A percentile compares a stretch with the other conserved stretches of the same genome.
phyloP scores from a whole-genome alignment of 371 early-diverging fungal genomes.

The Circinella minor region DNA sequence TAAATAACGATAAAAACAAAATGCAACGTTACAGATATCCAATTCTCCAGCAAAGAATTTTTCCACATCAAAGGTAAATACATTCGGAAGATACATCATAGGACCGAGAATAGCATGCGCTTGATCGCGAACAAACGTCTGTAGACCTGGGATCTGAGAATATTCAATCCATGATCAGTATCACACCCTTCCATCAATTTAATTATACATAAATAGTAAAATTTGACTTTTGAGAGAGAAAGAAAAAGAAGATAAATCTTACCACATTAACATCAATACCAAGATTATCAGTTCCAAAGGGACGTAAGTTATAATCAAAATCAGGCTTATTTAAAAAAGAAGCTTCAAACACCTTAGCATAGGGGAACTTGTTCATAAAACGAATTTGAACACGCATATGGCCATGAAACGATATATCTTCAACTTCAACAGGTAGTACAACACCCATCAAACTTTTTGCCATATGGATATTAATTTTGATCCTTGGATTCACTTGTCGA shows the following conservation, averaged over 20 bases:
- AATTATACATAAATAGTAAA: neutral
- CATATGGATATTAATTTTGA: constrained; percentile 90
- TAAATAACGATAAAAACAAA: neutral
- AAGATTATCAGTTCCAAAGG: constrained; percentile 86
- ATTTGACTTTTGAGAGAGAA: neutral
- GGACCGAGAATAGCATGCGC: constrained; percentile 75
- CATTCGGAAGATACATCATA: constrained; percentile 88
- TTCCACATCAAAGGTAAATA: constrained; percentile 83
- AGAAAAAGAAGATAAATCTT: constrained; percentile 18
- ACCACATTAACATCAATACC: constrained; percentile 83
- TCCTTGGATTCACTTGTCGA: constrained; percentile 84
- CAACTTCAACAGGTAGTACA: constrained; percentile 90
- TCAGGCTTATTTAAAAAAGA: constrained; percentile 89
- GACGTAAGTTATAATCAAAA: constrained; percentile 94
- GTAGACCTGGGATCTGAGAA: constrained; percentile 78
- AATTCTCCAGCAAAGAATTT: constrained; percentile 76
- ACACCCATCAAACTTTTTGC: constrained; percentile 91
- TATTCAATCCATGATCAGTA: neutral
- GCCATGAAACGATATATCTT: constrained; percentile 91
- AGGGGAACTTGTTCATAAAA: constrained; percentile 86
- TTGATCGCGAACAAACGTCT: constrained; percentile 81
- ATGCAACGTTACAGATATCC: constrained; percentile 39
- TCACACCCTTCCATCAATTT: neutral
- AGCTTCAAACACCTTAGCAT: constrained; percentile 85
- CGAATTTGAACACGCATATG: constrained; percentile 81